Conservation (phyloP, 352 stramenopile genomes). For the Peronospora destructor region DNA sequence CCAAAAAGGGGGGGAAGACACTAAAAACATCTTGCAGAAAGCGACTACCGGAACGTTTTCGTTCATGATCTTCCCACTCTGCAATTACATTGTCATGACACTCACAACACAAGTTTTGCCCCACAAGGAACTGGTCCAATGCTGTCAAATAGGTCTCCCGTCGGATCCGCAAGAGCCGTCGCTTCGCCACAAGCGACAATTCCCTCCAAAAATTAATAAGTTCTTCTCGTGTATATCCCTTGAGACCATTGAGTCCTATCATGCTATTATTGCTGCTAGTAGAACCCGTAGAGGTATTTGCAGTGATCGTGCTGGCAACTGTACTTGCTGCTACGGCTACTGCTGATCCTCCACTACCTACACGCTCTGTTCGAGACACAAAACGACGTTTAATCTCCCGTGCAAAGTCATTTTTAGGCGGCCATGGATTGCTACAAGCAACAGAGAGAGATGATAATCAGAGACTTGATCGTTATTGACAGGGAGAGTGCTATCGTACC, state of each 20-base stretch:
- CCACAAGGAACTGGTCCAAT: slow-evolving; percentile 69
- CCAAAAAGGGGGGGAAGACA: slow-evolving; percentile 67
- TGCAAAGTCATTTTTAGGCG: slow-evolving; percentile 27
- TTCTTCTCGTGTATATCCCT: slow-evolving; percentile 60
- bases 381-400: slow-evolving; percentile 23
- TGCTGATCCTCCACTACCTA: slow-evolving; percentile 1
- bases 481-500: slow-evolving; percentile 18
- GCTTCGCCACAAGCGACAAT: slow-evolving; percentile 53
- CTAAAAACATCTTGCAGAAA: slow-evolving; percentile 72
- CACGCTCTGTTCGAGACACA: slow-evolving; percentile 8
- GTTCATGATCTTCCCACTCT: slow-evolving; percentile 76
- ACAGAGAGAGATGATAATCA: background rate
- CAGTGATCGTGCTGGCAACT: background rate
- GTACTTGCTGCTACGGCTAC: background rate
- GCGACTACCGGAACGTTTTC: slow-evolving; percentile 51
- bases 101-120: slow-evolving; percentile 73
- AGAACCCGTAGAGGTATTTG: slow-evolving; percentile 18
- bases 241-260: slow-evolving; percentile 28
- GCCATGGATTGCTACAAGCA: slow-evolving; percentile 27
- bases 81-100: slow-evolving; percentile 79
- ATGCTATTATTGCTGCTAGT: slow-evolving; percentile 25
- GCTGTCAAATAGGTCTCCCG: slow-evolving; percentile 61
- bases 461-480: slow-evolving; percentile 5
- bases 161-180: slow-evolving; percentile 60
- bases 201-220: slow-evolving; percentile 81